Conservation (phyloP, 148 eudicot species). For the Rhododendron kiyosumense region DNA sequence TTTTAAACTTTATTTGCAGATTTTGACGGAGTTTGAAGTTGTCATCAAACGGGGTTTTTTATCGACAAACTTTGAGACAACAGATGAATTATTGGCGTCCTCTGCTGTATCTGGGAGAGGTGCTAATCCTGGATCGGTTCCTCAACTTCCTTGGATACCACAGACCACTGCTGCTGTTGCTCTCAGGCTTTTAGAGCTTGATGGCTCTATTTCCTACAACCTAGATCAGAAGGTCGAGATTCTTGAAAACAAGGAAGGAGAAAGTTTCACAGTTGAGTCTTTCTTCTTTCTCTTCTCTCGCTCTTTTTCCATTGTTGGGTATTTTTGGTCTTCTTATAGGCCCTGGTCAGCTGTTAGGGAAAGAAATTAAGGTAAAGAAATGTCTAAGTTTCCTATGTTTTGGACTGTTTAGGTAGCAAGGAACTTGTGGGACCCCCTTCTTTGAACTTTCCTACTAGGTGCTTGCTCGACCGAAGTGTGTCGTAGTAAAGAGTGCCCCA, state of each 20-base stretch:
- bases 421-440: not conserved
- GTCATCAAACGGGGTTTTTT: conserved; percentile 32
- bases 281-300: not conserved
- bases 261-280: conserved; percentile 50
- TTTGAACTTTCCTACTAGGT: not conserved
- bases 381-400: not conserved
- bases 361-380: not conserved
- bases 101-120: conserved; percentile 21
- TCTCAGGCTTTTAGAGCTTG: conserved; percentile 82
- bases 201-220: conserved; percentile 55
- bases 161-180: conserved; percentile 81
- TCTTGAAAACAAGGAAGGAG: conserved; percentile 34
- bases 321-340: not conserved
- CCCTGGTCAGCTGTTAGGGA: not conserved
- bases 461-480: no score
- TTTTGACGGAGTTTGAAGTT: conserved; percentile 42
- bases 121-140: conserved; percentile 17
- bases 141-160: conserved; percentile 64
- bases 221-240: conserved; percentile 46
- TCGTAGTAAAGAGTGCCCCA: no score
- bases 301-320: not conserved
- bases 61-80: conserved; percentile 36
- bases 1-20: conserved; percentile 21
- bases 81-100: conserved; percentile 33
- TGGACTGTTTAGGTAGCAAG: not conserved